These are phyloP conservation scores for Spencermartinsiella europaea DNA, from an alignment of 805 yeast species.

Conservation along the genomic window DNA sequence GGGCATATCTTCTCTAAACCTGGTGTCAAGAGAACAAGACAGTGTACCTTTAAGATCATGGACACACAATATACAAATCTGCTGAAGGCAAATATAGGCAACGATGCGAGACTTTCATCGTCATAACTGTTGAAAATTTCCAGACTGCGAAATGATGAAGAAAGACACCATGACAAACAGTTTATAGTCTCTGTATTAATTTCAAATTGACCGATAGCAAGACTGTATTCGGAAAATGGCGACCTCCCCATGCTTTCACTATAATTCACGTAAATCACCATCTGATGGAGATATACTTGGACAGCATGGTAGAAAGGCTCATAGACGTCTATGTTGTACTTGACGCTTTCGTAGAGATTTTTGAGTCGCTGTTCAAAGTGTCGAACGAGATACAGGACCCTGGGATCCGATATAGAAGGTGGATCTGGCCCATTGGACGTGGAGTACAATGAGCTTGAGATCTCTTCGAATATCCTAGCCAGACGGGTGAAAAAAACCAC, in stretches of 20 bases:
- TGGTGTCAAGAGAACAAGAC: conserved; percentile 25
- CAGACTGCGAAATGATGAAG: conserved; percentile 21
- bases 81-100: conserved; percentile 39
- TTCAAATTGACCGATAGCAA: conserved; percentile 21
- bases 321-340: conserved; percentile 30
- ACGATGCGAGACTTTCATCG: conserved; percentile 44
- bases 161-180: conserved; percentile 25
- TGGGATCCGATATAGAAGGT: conserved; percentile 33
- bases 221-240: conserved; percentile 33
- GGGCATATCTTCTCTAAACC: conserved; percentile 25
- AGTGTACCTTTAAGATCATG: conserved; percentile 30
- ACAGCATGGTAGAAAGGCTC: conserved; percentile 45
- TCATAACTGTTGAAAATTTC: conserved; percentile 22
- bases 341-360: conserved; percentile 30
- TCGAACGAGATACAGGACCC: conserved; percentile 38
- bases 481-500: conserved; percentile 57
- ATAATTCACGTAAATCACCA: conserved; percentile 25
- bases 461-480: conserved; percentile 56
- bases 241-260: conserved; percentile 28
- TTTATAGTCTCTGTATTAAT: conserved; percentile 24
- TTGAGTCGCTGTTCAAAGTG: conserved; percentile 49
- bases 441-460: conserved; percentile 37
- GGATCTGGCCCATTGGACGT: conserved; percentile 38
- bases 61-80: conserved; percentile 28
- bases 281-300: conserved; percentile 42